Evolutionary conservation across 257 asterid species (phyloP).

Genomic region (Coffea canephora): DNA sequence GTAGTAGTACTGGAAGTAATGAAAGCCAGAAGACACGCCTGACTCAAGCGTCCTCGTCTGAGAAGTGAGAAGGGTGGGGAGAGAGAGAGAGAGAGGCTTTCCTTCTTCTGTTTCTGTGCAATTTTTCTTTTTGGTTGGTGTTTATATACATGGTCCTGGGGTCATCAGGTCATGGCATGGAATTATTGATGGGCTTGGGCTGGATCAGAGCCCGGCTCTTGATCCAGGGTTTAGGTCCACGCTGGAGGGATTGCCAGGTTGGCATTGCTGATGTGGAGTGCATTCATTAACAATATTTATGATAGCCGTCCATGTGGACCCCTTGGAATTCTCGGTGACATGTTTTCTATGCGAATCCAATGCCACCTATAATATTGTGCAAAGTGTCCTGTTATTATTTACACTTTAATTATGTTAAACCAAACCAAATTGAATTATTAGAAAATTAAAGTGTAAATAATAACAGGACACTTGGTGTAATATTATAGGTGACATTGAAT

Average conservation of each 20-base stretch:
- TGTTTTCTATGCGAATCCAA: no score
- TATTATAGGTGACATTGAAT: no score
- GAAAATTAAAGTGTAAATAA: no score
- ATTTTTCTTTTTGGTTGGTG: constrained; percentile 9
- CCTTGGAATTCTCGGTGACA: no score
- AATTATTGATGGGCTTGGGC: background rate
- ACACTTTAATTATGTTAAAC: no score
- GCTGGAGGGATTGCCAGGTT: constrained; percentile 18
- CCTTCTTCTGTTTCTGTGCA: constrained; percentile 13
- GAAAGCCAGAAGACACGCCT: constrained; percentile 38
- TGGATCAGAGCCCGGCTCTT: background rate
- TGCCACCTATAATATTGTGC: no score
- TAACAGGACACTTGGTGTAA: no score
- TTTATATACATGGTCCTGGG: constrained; percentile 6
- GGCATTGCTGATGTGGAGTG: constrained; percentile 22
- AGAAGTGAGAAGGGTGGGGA: background rate
- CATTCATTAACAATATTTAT: background rate
- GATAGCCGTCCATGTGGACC: no score
- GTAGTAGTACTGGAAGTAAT: constrained; percentile 7
- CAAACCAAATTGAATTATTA: no score
- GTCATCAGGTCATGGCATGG: background rate
- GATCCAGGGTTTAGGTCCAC: constrained; percentile 14
- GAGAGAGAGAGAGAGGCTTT: background rate
- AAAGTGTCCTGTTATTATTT: no score
- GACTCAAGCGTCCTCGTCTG: background rate